These are phyloP conservation scores for Aspergillus intermedius DNA, from an alignment of 2,329 filamentous ascomycete genomes.

Conservation along the genomic window DNA sequence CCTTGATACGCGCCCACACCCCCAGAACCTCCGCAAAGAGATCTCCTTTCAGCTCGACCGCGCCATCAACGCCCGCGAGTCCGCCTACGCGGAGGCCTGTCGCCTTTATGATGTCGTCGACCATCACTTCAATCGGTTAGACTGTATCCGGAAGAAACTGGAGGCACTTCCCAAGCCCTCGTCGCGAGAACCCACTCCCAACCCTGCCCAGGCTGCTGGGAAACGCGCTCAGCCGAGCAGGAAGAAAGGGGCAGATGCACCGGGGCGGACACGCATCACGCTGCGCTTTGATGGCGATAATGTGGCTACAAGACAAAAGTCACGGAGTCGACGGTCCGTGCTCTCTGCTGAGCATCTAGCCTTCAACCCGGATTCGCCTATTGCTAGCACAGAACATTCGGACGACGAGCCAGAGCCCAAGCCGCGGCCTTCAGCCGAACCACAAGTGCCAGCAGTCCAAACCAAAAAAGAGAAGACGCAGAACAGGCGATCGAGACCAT, in stretches of 20 bases:
- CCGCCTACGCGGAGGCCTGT: conserved; percentile 50
- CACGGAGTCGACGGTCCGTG: conserved; percentile 31
- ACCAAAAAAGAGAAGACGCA: conserved; percentile 40
- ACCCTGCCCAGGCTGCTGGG: conserved; percentile 23
- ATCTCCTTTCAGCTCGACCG: conserved; percentile 52
- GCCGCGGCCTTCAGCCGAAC: conserved; percentile 11
- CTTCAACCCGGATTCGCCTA: conserved; percentile 40
- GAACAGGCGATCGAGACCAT: conserved; percentile 17
- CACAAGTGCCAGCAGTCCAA: conserved; percentile 10
- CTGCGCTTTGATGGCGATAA: conserved; percentile 31
- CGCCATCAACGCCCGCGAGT: conserved; percentile 51
- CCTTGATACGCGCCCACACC: conserved; percentile 44
- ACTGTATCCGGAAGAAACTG: conserved; percentile 56
- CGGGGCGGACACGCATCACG: conserved; percentile 35
- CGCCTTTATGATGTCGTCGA: conserved; percentile 53
- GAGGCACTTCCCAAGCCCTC: conserved; percentile 55
- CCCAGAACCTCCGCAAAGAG: conserved; percentile 46
- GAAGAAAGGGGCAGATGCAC: conserved; percentile 31
- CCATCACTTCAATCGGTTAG: conserved; percentile 51
- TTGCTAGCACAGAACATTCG: conserved; percentile 42
- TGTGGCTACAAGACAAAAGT: conserved; percentile 24
- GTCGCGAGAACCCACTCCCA: conserved; percentile 55
- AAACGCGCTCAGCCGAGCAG: conserved; percentile 37
- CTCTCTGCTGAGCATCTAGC: conserved; percentile 31
- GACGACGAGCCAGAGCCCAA: conserved; percentile 34